These are phyloP conservation scores for Dendryphion nanum DNA, from an alignment of 2,329 filamentous ascomycete genomes.

Conservation along the genomic window DNA sequence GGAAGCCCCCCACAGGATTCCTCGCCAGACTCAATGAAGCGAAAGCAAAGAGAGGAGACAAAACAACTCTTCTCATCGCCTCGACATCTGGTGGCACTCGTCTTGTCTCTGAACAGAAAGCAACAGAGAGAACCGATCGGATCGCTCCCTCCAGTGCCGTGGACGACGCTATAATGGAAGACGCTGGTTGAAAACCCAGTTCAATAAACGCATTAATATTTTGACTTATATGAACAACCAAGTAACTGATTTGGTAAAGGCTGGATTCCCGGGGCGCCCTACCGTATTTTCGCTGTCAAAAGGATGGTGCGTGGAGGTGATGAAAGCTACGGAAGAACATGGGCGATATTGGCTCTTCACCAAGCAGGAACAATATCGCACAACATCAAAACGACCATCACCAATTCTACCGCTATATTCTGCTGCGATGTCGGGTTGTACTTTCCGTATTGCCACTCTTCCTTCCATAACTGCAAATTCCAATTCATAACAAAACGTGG, in stretches of 20 bases:
- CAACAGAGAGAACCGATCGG: background rate
- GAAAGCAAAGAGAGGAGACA: slow-evolving; percentile 43
- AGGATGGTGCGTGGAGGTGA: background rate
- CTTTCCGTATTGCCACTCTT: slow-evolving; percentile 24
- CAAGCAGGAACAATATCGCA: background rate
- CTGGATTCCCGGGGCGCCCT: background rate
- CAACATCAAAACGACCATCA: background rate
- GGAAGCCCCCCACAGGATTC: slow-evolving; percentile 35
- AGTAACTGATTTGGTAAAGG: background rate
- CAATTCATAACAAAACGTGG: background rate
- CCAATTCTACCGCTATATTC: slow-evolving; percentile 5
- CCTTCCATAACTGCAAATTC: slow-evolving; percentile 10
- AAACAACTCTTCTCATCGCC: slow-evolving; percentile 13
- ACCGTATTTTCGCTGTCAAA: background rate
- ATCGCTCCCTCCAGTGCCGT: background rate
- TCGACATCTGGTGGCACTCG: background rate
- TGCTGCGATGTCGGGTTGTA: slow-evolving; percentile 21
- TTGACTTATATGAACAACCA: too few relatives aligned
- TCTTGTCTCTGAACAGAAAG: background rate
- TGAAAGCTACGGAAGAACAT: background rate
- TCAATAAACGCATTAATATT: too few relatives aligned
- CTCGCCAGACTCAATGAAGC: slow-evolving; percentile 40
- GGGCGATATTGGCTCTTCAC: background rate
- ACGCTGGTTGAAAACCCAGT: background rate
- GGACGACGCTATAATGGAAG: too few relatives aligned